A percentile compares a stretch with the other conserved stretches of the same genome.
These are phyloP conservation scores for Fragaria iinumae DNA, from an alignment of 306 rosid genomes.

Conservation along the genomic window DNA sequence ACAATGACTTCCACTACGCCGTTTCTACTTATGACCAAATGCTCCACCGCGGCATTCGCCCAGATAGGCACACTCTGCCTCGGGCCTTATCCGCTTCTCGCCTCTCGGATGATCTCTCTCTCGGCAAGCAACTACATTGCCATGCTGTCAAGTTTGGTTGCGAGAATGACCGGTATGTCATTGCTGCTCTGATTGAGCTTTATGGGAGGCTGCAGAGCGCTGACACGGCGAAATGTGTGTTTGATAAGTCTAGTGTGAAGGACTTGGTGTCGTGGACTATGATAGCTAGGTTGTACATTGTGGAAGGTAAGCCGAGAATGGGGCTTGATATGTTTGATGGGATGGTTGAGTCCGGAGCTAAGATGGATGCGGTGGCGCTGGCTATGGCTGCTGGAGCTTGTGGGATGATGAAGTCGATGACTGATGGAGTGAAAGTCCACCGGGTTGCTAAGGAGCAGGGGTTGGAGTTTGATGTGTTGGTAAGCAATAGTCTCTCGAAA, in stretches of 20 bases:
- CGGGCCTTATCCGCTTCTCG: slow-evolving; percentile 57
- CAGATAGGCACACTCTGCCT: slow-evolving; percentile 62
- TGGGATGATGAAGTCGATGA: slow-evolving; percentile 40
- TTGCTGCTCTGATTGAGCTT: slow-evolving; percentile 54
- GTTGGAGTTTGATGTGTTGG: slow-evolving; percentile 53
- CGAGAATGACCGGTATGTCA: slow-evolving; percentile 41
- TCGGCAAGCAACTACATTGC: slow-evolving; percentile 59
- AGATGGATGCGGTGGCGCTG: slow-evolving; percentile 51
- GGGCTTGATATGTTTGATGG: slow-evolving; percentile 43
- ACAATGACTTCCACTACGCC: slow-evolving; percentile 30
- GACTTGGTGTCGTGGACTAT: slow-evolving; percentile 64
- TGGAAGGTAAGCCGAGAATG: slow-evolving; percentile 38
- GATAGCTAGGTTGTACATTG: slow-evolving; percentile 49
- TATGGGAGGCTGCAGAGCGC: slow-evolving; percentile 48
- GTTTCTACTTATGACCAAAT: slow-evolving; percentile 47
- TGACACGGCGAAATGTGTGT: slow-evolving; percentile 43
- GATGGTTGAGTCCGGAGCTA: slow-evolving; percentile 40
- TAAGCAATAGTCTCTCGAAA: slow-evolving; percentile 60
- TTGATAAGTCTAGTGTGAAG: slow-evolving; percentile 36
- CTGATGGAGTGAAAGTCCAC: slow-evolving; percentile 46
- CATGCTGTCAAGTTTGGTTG: slow-evolving; percentile 58
- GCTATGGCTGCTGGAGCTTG: slow-evolving; percentile 52
- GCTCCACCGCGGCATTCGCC: slow-evolving; percentile 53
- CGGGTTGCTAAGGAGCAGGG: slow-evolving; percentile 41
- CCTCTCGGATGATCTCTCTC: slow-evolving; percentile 30